phyloP scores from a whole-genome alignment of 768 basidiomycete genomes.

The Zangia roseola region DNA sequence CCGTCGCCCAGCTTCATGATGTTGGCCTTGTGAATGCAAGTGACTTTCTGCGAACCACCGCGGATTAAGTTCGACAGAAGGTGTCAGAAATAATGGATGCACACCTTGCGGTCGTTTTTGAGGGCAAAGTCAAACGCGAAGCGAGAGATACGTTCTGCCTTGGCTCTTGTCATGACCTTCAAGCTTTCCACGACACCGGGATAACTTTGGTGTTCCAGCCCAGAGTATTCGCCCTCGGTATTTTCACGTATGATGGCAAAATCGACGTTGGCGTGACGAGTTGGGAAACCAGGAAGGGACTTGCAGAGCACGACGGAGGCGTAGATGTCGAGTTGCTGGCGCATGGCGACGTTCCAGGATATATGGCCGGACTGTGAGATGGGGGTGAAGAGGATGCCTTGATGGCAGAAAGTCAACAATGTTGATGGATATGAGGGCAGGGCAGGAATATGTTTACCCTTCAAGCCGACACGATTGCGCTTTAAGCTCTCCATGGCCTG shows the following conservation, averaged over 20 bases:
- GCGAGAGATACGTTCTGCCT: slow-evolving; percentile 93
- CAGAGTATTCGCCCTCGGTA: slow-evolving; percentile 99
- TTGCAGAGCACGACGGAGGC: slow-evolving; percentile 99
- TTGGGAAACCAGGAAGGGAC: slow-evolving; percentile 93
- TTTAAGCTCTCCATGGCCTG: slow-evolving; percentile 97
- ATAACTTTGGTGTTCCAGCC: slow-evolving; percentile 95
- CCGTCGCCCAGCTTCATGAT: slow-evolving; percentile 99
- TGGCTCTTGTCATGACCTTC: slow-evolving; percentile 94
- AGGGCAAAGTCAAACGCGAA: slow-evolving; percentile 99
- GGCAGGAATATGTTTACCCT: slow-evolving; percentile 55
- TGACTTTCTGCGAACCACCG: slow-evolving; percentile 78
- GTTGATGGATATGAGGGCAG: neutral
- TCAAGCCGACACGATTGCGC: slow-evolving; percentile 96
- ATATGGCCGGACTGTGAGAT: slow-evolving; percentile 95
- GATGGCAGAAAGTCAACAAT: slow-evolving; percentile 2
- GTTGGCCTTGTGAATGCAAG: slow-evolving; percentile 99
- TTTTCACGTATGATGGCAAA: slow-evolving; percentile 99
- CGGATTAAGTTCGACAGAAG: neutral
- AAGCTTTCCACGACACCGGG: slow-evolving; percentile 98
- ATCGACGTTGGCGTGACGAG: slow-evolving; percentile 95
- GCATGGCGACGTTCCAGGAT: slow-evolving; percentile 99
- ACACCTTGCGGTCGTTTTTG: slow-evolving; percentile 95
- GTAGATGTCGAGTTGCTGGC: slow-evolving; percentile 98
- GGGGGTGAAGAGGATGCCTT: slow-evolving; percentile 98
- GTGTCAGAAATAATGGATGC: slow-evolving; percentile 9